Evolutionary conservation across 495 filamentous ascomycete species (phyloP).

Genomic region (Podospora conica): DNA sequence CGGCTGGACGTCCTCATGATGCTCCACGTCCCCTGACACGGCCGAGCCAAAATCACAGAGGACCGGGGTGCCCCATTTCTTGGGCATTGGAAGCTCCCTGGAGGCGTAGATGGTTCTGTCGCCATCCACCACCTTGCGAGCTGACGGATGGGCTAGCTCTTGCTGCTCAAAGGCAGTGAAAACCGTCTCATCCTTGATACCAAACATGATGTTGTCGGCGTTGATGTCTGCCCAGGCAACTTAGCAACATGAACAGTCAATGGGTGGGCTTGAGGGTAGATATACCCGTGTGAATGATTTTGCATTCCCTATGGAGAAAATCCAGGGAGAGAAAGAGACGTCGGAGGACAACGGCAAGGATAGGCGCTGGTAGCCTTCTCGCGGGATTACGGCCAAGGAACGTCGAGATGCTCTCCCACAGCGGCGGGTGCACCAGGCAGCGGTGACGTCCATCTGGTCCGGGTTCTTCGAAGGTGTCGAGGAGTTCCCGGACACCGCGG

Average conservation of each 20-base stretch:
- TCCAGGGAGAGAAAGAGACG: conserved; percentile 36
- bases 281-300: conserved; percentile 42
- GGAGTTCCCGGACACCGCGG: conserved; percentile 29
- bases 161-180: conserved; percentile 18
- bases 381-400: conserved; percentile 28
- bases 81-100: conserved; percentile 17
- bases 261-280: neutral
- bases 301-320: conserved; percentile 37
- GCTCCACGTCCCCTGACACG: conserved; percentile 22
- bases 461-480: conserved; percentile 37
- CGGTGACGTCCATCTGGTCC: conserved; percentile 37
- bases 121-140: conserved; percentile 27
- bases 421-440: conserved; percentile 41
- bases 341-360: conserved; percentile 30
- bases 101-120: conserved; percentile 29
- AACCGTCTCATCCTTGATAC: conserved; percentile 10
- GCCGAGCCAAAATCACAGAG: conserved; percentile 47
- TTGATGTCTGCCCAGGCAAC: conserved; percentile 23
- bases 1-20: conserved; percentile 25
- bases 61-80: conserved; percentile 23
- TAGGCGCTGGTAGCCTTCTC: conserved; percentile 20
- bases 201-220: conserved; percentile 33
- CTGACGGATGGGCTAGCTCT: conserved; percentile 25
- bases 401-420: conserved; percentile 30
- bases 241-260: neutral